A percentile compares a stretch with the other conserved stretches of the same genome.
Conservation (phyloP, 1,284 basidiomycete genomes). For the Cutaneotrichosporon arboriforme region DNA sequence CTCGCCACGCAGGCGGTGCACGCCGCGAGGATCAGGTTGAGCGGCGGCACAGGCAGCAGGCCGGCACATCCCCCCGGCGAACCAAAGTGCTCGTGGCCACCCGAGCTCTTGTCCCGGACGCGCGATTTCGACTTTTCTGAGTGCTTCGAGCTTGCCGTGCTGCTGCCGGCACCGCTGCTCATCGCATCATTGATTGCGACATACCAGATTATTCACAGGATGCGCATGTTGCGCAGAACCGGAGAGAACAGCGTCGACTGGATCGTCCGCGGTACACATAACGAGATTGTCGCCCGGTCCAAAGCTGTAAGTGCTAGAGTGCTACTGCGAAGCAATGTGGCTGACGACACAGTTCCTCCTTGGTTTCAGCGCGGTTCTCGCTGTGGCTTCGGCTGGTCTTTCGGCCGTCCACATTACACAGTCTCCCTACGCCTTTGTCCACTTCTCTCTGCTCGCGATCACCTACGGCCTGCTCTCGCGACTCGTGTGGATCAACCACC, state of each 20-base stretch:
- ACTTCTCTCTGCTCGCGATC: conserved; percentile 24
- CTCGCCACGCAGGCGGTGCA: conserved; percentile 4
- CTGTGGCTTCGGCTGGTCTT: conserved; percentile 56
- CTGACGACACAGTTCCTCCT: conserved; percentile 46
- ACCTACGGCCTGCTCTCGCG: conserved; percentile 34
- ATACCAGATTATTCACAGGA: conserved; percentile 47
- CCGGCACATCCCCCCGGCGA: conserved; percentile 1
- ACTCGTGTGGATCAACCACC: conserved; percentile 60
- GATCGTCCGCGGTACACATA: conserved; percentile 38
- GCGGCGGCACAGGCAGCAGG: neutral
- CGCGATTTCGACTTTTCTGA: conserved; percentile 73
- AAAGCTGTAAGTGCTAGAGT: conserved; percentile 66
- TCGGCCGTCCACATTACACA: conserved; percentile 52
- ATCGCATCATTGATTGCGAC: conserved; percentile 51
- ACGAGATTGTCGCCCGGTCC: conserved; percentile 53
- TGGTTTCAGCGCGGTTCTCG: conserved; percentile 47
- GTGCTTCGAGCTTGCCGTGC: conserved; percentile 73
- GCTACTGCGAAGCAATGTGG: conserved; percentile 6
- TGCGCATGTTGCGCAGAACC: conserved; percentile 24
- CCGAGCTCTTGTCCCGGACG: conserved; percentile 50
- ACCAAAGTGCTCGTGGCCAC: conserved; percentile 33
- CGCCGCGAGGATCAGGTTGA: neutral
- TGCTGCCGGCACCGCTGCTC: conserved; percentile 56
- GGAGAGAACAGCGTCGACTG: conserved; percentile 13
- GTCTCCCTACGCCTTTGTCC: conserved; percentile 40